Evolutionary conservation across 345 rosid genomes (phyloP).

Genomic region (Dipteronia sinensis): DNA sequence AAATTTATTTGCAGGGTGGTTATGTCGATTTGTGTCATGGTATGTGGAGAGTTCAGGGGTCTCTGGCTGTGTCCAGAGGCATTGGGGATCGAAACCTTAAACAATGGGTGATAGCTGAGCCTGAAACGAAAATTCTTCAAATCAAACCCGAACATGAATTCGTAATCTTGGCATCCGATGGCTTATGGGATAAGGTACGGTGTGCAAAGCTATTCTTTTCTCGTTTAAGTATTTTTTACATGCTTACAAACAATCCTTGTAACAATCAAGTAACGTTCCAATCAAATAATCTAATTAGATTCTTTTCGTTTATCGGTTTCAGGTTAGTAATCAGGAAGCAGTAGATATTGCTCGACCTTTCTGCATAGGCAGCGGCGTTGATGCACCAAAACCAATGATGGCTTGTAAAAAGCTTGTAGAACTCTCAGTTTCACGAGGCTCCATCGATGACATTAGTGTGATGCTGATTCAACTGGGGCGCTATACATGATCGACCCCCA

Average conservation of each 20-base stretch:
- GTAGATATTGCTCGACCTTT: constrained; percentile 67
- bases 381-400: constrained; percentile 41
- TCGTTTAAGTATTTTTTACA: background rate
- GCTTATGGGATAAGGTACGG: constrained; percentile 95
- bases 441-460: constrained; percentile 73
- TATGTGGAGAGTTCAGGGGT: constrained; percentile 88
- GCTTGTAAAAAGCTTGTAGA: constrained; percentile 85
- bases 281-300: background rate
- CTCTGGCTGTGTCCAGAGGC: constrained; percentile 83
- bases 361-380: constrained; percentile 39
- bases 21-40: constrained; percentile 79
- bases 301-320: constrained; percentile 13
- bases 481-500: constrained; percentile 27
- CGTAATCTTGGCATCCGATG: constrained; percentile 93
- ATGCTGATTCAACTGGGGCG: constrained; percentile 59
- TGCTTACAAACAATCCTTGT: background rate
- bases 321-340: constrained; percentile 94
- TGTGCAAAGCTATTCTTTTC: background rate
- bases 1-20: constrained; percentile 56
- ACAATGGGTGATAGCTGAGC: constrained; percentile 88
- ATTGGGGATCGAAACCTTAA: constrained; percentile 80
- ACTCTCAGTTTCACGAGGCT: constrained; percentile 67
- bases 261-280: background rate
- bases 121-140: constrained; percentile 58
- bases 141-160: constrained; percentile 65